Base-by-base conservation (phyloP, 306 rosid species). In the Lithocarpus polystachyus region DNA sequence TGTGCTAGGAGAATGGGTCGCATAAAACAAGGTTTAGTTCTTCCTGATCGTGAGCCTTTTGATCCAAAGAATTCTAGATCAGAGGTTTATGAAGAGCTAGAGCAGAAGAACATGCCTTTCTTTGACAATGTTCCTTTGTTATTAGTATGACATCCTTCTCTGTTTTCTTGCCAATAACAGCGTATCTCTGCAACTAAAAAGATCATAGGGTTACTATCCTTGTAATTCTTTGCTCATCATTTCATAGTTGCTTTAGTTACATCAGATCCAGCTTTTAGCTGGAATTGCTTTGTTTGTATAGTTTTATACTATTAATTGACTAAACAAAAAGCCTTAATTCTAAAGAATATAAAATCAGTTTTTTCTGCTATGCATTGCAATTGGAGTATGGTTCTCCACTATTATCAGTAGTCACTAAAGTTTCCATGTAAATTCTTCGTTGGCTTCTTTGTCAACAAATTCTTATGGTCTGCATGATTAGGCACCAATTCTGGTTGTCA, bases 1-100 rank as follows among this genome's bases (percentile, higher is more conserved):
- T 93, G 91, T 74, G 88, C 97, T 5, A 82, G 96, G 90, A 79
- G 68, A 40, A 75, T 91, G 65, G 98, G 94, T 19, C 79, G 89
- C 26, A 61, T 88, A 54, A 92, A 95, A 75, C 96, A 93, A 87
- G 93, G 98, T 45, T 76, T 90, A 6, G 75, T 15, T 81, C 82
- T 92, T 10, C 88, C 84, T 68, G 91, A n/a, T n/a, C n/a, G n/a
- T n/a, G n/a, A n/a, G n/a, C n/a, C n/a, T n/a, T n/a, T n/a, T n/a
- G n/a, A 91, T 37, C 97, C 89, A 23, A 82, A 76, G 81, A 86
- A 74, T 3, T 79, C 87, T 3, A 75, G 1, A 59, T 77, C 87
- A 31, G 90, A 92, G 83, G 90, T 92, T 4, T 88, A 77, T 65
- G 85, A 81, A 78, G 92, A 91, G 56, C 94, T 95, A 71, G 77